These are phyloP conservation scores for Grosmannia serpens DNA, from an alignment of 2,329 filamentous ascomycete genomes.

Conservation along the genomic window DNA sequence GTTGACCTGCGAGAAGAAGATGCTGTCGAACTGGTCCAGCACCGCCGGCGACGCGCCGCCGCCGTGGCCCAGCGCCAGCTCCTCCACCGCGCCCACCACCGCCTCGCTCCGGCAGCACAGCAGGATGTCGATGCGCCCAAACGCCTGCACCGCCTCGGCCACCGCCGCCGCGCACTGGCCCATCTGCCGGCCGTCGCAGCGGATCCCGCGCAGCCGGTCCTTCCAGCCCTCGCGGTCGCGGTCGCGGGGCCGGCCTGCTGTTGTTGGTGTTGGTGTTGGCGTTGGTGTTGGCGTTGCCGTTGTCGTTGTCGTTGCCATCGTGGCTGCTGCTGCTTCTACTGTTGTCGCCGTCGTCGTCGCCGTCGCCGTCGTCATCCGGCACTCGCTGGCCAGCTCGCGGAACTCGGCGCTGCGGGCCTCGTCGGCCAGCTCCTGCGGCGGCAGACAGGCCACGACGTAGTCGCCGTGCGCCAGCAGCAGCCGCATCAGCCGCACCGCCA, in stretches of 20 bases:
- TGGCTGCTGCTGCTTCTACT: not conserved
- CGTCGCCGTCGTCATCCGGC: conserved; percentile 26
- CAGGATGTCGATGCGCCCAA: conserved; percentile 80
- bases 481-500: conserved; percentile 71
- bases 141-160: conserved; percentile 73
- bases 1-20: conserved; percentile 94
- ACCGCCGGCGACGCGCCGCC: conserved; percentile 54
- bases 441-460: conserved; percentile 74
- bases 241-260: conserved; percentile 19
- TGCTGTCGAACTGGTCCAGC: conserved; percentile 83
- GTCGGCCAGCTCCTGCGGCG: conserved; percentile 67
- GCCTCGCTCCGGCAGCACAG: conserved; percentile 85
- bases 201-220: conserved; percentile 58
- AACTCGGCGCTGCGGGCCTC: conserved; percentile 68
- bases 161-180: conserved; percentile 74
- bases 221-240: conserved; percentile 69
- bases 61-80: conserved; percentile 58
- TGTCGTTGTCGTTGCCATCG: conserved; percentile 19
- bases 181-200: conserved; percentile 50
- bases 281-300: not conserved
- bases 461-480: conserved; percentile 84
- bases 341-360: not conserved
- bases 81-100: conserved; percentile 83
- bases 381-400: conserved; percentile 63
- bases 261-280: not conserved